Percentiles rank a stretch among this genome's conserved stretches.
Evolutionary conservation across 1,139 yeast genomes (phyloP).

Genomic region (Diutina scorzettiae): DNA sequence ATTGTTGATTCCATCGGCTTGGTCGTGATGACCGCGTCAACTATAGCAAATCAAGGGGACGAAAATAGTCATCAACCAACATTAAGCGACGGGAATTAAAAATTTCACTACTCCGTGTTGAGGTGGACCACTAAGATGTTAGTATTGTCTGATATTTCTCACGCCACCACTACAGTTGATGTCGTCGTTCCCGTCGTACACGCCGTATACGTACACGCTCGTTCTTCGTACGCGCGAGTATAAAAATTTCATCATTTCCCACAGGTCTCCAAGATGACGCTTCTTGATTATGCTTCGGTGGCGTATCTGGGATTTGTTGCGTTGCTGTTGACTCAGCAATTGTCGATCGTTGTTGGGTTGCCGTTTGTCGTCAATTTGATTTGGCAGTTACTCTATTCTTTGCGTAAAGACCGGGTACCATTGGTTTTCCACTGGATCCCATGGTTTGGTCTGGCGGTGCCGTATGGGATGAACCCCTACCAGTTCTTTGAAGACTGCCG

Average conservation of each 20-base stretch:
- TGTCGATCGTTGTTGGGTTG: constrained; percentile 17
- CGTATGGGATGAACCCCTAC: constrained; percentile 88
- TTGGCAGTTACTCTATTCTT: constrained; percentile 60
- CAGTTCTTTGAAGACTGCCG: constrained; percentile 75
- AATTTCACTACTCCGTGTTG: too few relatives aligned
- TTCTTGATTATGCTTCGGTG: constrained; percentile 15
- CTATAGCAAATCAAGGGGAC: too few relatives aligned
- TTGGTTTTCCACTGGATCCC: constrained; percentile 89
- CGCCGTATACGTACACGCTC: too few relatives aligned
- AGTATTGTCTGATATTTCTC: too few relatives aligned
- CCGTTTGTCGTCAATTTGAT: constrained; percentile 50
- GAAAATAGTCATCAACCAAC: too few relatives aligned
- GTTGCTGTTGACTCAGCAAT: constrained; percentile 21
- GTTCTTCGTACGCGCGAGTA: neutral
- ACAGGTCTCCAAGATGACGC: constrained; percentile 15
- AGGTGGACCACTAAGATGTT: too few relatives aligned
- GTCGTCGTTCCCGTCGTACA: too few relatives aligned
- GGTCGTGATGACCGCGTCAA: too few relatives aligned
- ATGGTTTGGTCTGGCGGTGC: constrained; percentile 86
- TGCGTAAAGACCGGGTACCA: constrained; percentile 76
- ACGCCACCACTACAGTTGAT: too few relatives aligned
- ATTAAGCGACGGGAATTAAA: too few relatives aligned
- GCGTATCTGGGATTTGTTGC: constrained; percentile 16
- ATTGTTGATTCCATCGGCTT: too few relatives aligned
- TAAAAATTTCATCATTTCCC: neutral